Conservation (phyloP, 176 grass and related monocot species). For the Aechmea fasciata region DNA sequence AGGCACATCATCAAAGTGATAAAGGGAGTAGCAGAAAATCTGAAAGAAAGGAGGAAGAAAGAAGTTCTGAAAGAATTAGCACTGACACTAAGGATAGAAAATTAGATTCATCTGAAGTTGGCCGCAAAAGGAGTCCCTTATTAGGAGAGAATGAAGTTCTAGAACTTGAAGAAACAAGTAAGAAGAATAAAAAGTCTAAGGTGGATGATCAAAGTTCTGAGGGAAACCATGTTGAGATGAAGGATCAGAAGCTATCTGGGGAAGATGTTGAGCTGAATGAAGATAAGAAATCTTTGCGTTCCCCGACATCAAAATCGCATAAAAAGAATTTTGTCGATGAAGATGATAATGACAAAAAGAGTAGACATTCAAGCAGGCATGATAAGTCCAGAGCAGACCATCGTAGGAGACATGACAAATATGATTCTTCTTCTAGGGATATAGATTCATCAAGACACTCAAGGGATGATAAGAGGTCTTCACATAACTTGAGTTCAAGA, state of each 20-base stretch:
- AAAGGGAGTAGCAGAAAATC: slow-evolving; percentile 3
- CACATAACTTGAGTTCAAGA: slow-evolving; percentile 33
- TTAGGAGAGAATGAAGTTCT: slow-evolving; percentile 44
- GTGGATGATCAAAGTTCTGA: slow-evolving; percentile 21
- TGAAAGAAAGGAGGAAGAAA: slow-evolving; percentile 35
- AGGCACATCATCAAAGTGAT: slow-evolving; percentile 37
- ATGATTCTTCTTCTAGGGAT: slow-evolving; percentile 4
- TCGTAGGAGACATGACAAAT: slow-evolving; percentile 15
- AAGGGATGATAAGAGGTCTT: slow-evolving; percentile 17
- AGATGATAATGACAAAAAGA: slow-evolving; percentile 7
- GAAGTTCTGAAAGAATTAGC: slow-evolving; percentile 38
- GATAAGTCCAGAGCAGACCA: slow-evolving; percentile 6
- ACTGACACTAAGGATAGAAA: slow-evolving; percentile 43
- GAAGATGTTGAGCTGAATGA: slow-evolving; percentile 15
- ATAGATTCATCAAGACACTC: not conserved
- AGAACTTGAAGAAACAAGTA: slow-evolving; percentile 23
- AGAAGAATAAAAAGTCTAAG: slow-evolving; percentile 42
- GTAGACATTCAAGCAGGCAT: not conserved
- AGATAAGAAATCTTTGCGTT: slow-evolving; percentile 31
- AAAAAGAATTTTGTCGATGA: slow-evolving; percentile 14
- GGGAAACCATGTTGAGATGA: slow-evolving; percentile 23
- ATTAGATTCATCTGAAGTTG: slow-evolving; percentile 17
- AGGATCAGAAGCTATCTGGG: slow-evolving; percentile 23
- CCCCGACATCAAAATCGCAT: slow-evolving; percentile 35
- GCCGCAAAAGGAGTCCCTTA: slow-evolving; percentile 37